Conservation (phyloP, 140 eudicot genomes). For the Ambrosia hybrid region DNA sequence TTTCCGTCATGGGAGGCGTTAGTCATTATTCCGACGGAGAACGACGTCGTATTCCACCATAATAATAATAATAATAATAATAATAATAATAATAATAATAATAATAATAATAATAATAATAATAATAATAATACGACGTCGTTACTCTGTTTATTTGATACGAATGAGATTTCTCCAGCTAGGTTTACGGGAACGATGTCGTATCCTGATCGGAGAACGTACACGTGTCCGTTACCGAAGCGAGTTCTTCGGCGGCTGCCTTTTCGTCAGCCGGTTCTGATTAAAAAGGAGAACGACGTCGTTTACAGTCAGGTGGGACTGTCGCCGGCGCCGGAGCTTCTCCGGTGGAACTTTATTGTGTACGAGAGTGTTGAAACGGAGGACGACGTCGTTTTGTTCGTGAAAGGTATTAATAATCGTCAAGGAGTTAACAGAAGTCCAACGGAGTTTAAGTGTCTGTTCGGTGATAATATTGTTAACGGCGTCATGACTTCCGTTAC, state of each 20-base stretch:
- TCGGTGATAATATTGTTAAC: constrained; percentile 43
- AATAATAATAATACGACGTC: constrained; percentile 5
- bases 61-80: not conserved
- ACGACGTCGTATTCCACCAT: not conserved
- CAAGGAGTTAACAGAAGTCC: constrained; percentile 65
- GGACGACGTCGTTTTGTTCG: constrained; percentile 72
- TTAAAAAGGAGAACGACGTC: not conserved
- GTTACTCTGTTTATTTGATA: constrained; percentile 44
- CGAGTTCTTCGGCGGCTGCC: constrained; percentile 60
- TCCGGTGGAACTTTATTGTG: constrained; percentile 66
- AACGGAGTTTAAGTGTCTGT: constrained; percentile 62
- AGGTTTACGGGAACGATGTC: constrained; percentile 42
- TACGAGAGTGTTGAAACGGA: constrained; percentile 54
- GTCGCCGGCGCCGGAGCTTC: constrained; percentile 39
- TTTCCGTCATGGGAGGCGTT: constrained; percentile 77
- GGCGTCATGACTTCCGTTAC: constrained; percentile 70
- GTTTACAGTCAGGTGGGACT: not conserved
- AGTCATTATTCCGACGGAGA: constrained; percentile 49
- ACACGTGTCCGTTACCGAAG: constrained; percentile 52
- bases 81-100: constrained; percentile 1
- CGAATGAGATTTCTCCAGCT: constrained; percentile 46
- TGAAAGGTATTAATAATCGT: constrained; percentile 67
- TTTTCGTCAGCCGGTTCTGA: constrained; percentile 53
- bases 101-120: constrained; percentile 3
- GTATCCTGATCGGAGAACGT: constrained; percentile 45